Conservation (phyloP, 352 stramenopile genomes). For the Globisporangium splendens region DNA sequence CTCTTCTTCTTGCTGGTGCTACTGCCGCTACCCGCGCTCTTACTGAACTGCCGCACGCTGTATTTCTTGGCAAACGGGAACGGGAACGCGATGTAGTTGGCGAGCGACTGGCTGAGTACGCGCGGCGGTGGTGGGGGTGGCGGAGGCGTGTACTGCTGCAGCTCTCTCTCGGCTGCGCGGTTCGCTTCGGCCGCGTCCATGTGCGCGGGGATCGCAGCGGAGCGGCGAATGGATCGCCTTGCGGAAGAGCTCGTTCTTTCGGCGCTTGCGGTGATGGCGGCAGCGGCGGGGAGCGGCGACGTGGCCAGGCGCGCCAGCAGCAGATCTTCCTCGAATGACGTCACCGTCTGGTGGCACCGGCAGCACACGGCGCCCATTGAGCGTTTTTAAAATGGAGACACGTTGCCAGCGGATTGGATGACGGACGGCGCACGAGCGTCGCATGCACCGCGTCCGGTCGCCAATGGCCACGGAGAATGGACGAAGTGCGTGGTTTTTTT, state of each 20-base stretch:
- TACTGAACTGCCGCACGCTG: conserved; percentile 10
- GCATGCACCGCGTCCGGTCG: too few species aligned
- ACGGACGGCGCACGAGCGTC: too few species aligned
- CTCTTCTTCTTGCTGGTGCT: conserved; percentile 5
- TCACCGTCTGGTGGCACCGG: conserved; percentile 46
- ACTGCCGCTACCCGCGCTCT: conserved; percentile 9
- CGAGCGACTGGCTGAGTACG: conserved; percentile 50
- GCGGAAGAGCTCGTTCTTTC: background rate
- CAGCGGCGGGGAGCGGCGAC: background rate
- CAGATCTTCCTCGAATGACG: conserved; percentile 49
- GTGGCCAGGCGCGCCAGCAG: conserved; percentile 13
- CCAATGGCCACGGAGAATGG: too few species aligned
- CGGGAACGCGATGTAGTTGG: conserved; percentile 75
- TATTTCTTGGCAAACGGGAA: conserved; percentile 66
- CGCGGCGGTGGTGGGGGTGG: conserved; percentile 12
- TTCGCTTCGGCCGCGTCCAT: conserved; percentile 16
- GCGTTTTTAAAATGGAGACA: background rate
- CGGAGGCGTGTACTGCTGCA: conserved; percentile 2
- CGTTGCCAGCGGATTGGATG: too few species aligned
- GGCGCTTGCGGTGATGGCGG: background rate
- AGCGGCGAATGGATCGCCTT: background rate
- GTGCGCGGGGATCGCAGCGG: conserved; percentile 21
- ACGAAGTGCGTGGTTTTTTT: too few species aligned
- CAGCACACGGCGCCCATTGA: conserved; percentile 74
- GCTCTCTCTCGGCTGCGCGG: background rate